Percentiles rank a stretch among this genome's conserved stretches.
These are phyloP conservation scores for Podospora australis DNA, from an alignment of 495 filamentous ascomycete genomes.

Conservation along the genomic window DNA sequence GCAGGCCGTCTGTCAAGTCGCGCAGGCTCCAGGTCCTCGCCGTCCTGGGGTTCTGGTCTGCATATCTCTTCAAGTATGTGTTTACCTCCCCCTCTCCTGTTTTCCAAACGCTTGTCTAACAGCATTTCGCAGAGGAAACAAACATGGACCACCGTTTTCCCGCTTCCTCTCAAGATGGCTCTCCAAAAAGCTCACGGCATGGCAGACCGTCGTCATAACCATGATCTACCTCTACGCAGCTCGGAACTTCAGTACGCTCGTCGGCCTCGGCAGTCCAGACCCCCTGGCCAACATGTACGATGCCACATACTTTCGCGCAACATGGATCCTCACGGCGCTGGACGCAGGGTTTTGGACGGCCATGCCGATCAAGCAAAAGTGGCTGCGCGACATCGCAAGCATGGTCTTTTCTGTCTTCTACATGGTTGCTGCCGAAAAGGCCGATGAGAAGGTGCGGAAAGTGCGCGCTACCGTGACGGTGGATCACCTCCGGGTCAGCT, in stretches of 20 bases:
- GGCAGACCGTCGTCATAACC: conserved; percentile 84
- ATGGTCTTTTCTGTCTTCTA: conserved; percentile 85
- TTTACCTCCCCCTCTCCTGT: neutral
- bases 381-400: conserved; percentile 73
- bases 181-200: conserved; percentile 61
- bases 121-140: conserved; percentile 57
- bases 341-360: conserved; percentile 98
- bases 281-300: conserved; percentile 92
- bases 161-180: conserved; percentile 66
- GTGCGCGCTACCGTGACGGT: conserved; percentile 79
- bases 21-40: conserved; percentile 89
- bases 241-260: conserved; percentile 86
- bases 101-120: neutral
- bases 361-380: conserved; percentile 80
- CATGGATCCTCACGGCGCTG: conserved; percentile 90
- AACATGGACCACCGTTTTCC: conserved; percentile 76
- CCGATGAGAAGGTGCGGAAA: conserved; percentile 95
- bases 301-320: conserved; percentile 91
- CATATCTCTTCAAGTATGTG: conserved; percentile 67
- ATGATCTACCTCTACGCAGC: conserved; percentile 86
- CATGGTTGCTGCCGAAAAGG: conserved; percentile 83
- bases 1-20: conserved; percentile 82
- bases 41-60: conserved; percentile 85
- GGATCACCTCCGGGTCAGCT: conserved; percentile 86
- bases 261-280: conserved; percentile 87